phyloP scores from a whole-genome alignment of 371 early-diverging fungal genomes.

The Saksenaea vasiformis region DNA sequence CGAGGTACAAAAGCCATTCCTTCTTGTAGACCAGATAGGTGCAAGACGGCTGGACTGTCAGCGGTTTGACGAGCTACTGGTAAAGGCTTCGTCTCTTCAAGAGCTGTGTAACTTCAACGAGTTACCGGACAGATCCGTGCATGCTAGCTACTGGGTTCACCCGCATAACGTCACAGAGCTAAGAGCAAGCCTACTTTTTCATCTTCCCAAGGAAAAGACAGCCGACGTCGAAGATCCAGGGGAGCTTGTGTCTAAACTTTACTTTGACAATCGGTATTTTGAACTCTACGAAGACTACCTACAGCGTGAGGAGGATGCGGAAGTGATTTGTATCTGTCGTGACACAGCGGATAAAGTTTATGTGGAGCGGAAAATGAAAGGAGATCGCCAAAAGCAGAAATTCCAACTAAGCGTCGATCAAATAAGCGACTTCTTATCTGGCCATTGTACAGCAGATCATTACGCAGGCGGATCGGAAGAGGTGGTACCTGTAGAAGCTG shows the following conservation, averaged over 20 bases:
- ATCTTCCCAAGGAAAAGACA: constrained; percentile 8
- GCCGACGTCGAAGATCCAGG: constrained; percentile 2
- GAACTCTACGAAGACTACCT: constrained; percentile 18
- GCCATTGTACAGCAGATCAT: too few relatives aligned
- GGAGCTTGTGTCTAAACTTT: constrained; percentile 8
- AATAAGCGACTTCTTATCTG: not conserved
- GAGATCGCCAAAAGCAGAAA: not conserved
- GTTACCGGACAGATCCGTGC: constrained; percentile 29
- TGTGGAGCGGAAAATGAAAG: constrained; percentile 11
- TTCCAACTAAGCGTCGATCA: not conserved
- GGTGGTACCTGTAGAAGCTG: constrained; percentile 47
- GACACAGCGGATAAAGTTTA: constrained; percentile 1
- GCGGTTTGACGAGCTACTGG: constrained; percentile 80
- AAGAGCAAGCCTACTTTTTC: constrained; percentile 19
- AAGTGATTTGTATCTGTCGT: constrained; percentile 3
- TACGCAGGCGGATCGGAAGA: not conserved
- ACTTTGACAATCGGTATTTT: constrained; percentile 18
- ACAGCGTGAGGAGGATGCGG: constrained; percentile 15
- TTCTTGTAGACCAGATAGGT: constrained; percentile 30
- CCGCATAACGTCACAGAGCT: constrained; percentile 20
- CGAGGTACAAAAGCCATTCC: constrained; percentile 38
- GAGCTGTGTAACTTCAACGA: constrained; percentile 82
- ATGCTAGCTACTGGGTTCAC: constrained; percentile 18
- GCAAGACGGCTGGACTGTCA: constrained; percentile 39
- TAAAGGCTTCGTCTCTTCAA: constrained; percentile 85